Conservation (phyloP, 2,329 filamentous ascomycete species). For the Verticillium klebahnii region DNA sequence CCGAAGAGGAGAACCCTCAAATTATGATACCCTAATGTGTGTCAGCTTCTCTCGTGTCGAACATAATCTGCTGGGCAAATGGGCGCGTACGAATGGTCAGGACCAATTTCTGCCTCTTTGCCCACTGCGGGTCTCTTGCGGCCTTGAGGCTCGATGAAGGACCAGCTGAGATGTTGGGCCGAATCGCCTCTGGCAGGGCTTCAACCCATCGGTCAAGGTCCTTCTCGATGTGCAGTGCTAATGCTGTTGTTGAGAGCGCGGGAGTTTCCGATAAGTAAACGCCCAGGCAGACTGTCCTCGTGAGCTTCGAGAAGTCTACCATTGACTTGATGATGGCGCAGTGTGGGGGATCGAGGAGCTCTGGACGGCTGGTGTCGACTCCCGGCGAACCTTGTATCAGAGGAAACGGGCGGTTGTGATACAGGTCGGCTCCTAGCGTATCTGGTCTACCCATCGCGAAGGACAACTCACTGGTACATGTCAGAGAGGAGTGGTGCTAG, state of each 20-base stretch:
- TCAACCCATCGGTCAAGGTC: constrained; percentile 17
- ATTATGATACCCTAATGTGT: constrained; percentile 17
- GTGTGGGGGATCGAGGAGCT: constrained; percentile 18
- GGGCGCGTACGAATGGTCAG: constrained; percentile 16
- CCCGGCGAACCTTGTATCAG: constrained; percentile 10
- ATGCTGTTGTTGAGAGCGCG: constrained; percentile 11
- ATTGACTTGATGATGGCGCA: constrained; percentile 21
- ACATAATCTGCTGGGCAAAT: background rate
- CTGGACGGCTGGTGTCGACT: constrained; percentile 4
- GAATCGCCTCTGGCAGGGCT: constrained; percentile 16
- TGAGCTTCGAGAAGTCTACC: constrained; percentile 22
- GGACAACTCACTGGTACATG: constrained; percentile 33
- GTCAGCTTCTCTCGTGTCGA: background rate
- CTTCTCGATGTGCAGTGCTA: constrained; percentile 17
- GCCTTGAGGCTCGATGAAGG: constrained; percentile 13
- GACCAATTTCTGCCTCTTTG: constrained; percentile 20
- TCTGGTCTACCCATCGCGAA: constrained; percentile 44
- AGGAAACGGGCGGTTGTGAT: constrained; percentile 36
- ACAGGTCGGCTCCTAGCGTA: constrained; percentile 41
- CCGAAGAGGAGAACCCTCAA: constrained; percentile 21
- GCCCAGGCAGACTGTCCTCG: constrained; percentile 17
- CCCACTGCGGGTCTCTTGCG: constrained; percentile 18
- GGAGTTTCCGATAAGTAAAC: constrained; percentile 18
- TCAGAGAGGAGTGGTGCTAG: background rate
- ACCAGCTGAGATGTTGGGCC: constrained; percentile 10